These are phyloP conservation scores for Phytophthora pisi DNA, from an alignment of 352 stramenopile genomes.

Conservation along the genomic window DNA sequence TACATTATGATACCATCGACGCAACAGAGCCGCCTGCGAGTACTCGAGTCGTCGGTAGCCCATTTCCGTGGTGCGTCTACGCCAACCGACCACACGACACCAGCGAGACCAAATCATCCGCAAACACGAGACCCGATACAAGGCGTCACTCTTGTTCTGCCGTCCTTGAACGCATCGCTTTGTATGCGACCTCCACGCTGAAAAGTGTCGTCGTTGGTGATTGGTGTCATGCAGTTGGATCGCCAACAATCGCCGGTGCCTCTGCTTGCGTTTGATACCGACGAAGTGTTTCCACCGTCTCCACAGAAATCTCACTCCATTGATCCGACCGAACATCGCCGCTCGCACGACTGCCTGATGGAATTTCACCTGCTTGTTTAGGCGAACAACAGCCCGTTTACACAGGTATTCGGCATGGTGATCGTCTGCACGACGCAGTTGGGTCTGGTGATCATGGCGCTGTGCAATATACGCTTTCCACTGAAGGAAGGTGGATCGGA, in stretches of 20 bases:
- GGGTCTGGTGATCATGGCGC: conserved; percentile 1
- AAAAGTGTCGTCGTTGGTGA: conserved; percentile 15
- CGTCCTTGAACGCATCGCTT: conserved; percentile 6
- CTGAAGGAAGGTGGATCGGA: conserved; percentile 26
- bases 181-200: conserved; percentile 19
- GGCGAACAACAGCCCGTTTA: conserved; percentile 13
- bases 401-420: conserved; percentile 13
- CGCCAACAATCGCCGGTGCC: background rate
- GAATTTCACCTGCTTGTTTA: conserved; percentile 13
- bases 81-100: conserved; percentile 21
- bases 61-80: conserved; percentile 11
- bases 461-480: conserved; percentile 32
- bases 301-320: conserved; percentile 3
- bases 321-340: conserved; percentile 8
- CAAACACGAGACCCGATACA: conserved; percentile 23
- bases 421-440: conserved; percentile 17
- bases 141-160: conserved; percentile 23
- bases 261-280: conserved; percentile 2
- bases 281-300: conserved; percentile 21
- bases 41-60: conserved; percentile 10
- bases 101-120: conserved; percentile 34
- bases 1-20: conserved; percentile 17
- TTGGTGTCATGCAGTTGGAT: conserved; percentile 5
- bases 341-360: conserved; percentile 14
- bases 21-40: background rate